A percentile compares a stretch with the other conserved stretches of the same genome.
Evolutionary conservation across 176 grass and related monocot species (phyloP).

Genomic region (Juncus inflexus): DNA sequence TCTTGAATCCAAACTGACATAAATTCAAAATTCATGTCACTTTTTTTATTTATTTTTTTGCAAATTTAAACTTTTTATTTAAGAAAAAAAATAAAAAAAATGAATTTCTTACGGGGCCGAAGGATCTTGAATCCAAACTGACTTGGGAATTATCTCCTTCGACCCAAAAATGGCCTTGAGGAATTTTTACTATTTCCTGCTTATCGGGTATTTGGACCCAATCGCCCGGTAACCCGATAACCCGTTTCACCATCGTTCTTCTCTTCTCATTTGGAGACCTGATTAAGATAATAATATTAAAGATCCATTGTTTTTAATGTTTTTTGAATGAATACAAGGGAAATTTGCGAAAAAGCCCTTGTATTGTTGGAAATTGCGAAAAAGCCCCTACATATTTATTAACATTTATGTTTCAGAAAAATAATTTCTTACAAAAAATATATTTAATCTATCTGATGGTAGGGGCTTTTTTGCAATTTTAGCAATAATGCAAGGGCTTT

Average conservation of each 20-base stretch:
- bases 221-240: slow-evolving; percentile 69
- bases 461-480: too few relatives aligned
- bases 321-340: too few relatives aligned
- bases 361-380: too few relatives aligned
- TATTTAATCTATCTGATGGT: not conserved
- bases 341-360: too few relatives aligned
- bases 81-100: too few relatives aligned
- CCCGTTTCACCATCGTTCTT: slow-evolving; percentile 35
- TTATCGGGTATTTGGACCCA: slow-evolving; percentile 66
- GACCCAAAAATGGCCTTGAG: slow-evolving; percentile 72
- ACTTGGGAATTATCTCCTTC: slow-evolving; percentile 58
- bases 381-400: too few relatives aligned
- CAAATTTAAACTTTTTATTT: too few relatives aligned
- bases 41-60: too few relatives aligned
- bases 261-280: slow-evolving; percentile 42
- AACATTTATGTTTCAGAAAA: too few relatives aligned
- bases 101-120: slow-evolving; percentile 50
- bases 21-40: too few relatives aligned
- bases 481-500: not conserved
- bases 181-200: slow-evolving; percentile 49
- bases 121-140: slow-evolving; percentile 59
- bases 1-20: slow-evolving; percentile 38
- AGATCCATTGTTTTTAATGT: too few relatives aligned
- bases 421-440: not conserved
- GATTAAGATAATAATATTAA: slow-evolving; percentile 14